Conservation (phyloP, 2,329 filamentous ascomycete genomes). For the Colletotrichum euphorbiae region DNA sequence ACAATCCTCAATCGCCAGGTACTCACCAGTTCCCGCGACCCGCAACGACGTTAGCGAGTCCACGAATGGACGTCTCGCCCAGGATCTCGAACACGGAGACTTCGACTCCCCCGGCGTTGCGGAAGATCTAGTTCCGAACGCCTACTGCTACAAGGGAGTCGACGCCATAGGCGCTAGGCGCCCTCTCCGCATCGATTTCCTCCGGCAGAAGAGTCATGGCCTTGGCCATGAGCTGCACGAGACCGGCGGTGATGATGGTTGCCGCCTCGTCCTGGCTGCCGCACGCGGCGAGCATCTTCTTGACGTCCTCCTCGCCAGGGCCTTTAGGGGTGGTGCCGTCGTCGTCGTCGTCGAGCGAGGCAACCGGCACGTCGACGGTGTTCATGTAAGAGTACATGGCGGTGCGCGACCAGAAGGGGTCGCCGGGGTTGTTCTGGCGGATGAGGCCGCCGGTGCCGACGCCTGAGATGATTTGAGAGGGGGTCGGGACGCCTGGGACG, state of each 20-base stretch:
- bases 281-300: constrained; percentile 48
- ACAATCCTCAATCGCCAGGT: too few relatives aligned
- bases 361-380: constrained; percentile 57
- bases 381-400: constrained; percentile 62
- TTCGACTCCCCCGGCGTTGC: constrained; percentile 37
- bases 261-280: constrained; percentile 47
- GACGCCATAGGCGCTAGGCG: constrained; percentile 60
- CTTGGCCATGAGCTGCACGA: constrained; percentile 56
- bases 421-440: constrained; percentile 61
- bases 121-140: constrained; percentile 38
- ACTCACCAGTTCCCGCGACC: constrained; percentile 22
- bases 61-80: constrained; percentile 30
- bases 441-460: constrained; percentile 67
- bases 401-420: constrained; percentile 66
- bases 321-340: constrained; percentile 1
- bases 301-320: constrained; percentile 43
- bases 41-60: constrained; percentile 23
- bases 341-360: constrained; percentile 42
- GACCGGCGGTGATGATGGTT: constrained; percentile 50
- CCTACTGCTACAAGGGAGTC: constrained; percentile 64
- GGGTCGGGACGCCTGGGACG: constrained; percentile 47
- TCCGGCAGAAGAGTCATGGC: constrained; percentile 58
- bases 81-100: constrained; percentile 38
- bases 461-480: constrained; percentile 62
- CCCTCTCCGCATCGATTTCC: constrained; percentile 56